Evolutionary conservation across 768 basidiomycete genomes (phyloP).

Genomic region (Boletus huronensis): DNA sequence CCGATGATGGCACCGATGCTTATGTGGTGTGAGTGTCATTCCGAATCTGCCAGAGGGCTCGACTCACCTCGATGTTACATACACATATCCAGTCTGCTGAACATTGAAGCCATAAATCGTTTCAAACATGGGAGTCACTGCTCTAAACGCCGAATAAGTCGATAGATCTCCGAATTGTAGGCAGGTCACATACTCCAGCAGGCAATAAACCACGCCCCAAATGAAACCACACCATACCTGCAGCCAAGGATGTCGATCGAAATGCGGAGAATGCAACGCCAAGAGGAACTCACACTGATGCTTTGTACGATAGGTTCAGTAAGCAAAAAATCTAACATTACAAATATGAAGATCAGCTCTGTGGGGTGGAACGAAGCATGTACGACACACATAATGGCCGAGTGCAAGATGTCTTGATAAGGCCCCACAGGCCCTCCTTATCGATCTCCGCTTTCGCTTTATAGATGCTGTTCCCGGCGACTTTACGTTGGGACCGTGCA

Average conservation of each 20-base stretch:
- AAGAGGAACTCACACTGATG: conserved; percentile 52
- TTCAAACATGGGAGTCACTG: conserved; percentile 52
- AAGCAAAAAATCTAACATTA: conserved; percentile 18
- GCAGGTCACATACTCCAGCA: conserved; percentile 46
- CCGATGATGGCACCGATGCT: conserved; percentile 54
- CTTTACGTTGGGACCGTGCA: conserved; percentile 62
- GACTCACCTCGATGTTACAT: conserved; percentile 49
- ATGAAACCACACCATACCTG: conserved; percentile 66
- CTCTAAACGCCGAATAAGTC: conserved; percentile 33
- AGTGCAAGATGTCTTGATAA: conserved; percentile 67
- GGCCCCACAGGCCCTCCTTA: conserved; percentile 43
- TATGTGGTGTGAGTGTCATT: neutral
- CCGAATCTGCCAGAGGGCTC: neutral
- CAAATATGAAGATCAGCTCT: conserved; percentile 1
- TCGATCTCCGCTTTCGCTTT: conserved; percentile 63
- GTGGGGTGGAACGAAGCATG: neutral
- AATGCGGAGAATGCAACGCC: neutral
- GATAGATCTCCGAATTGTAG: neutral
- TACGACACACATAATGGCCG: conserved; percentile 60
- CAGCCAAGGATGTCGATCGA: neutral
- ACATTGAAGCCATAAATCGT: conserved; percentile 56
- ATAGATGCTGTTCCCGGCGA: conserved; percentile 58
- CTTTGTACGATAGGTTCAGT: conserved; percentile 68
- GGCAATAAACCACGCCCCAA: conserved; percentile 71
- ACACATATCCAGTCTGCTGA: conserved; percentile 58